A percentile compares a stretch with the other conserved stretches of the same genome.
phyloP scores from a whole-genome alignment of 2,329 filamentous ascomycete species.

The Nemania sp. region DNA sequence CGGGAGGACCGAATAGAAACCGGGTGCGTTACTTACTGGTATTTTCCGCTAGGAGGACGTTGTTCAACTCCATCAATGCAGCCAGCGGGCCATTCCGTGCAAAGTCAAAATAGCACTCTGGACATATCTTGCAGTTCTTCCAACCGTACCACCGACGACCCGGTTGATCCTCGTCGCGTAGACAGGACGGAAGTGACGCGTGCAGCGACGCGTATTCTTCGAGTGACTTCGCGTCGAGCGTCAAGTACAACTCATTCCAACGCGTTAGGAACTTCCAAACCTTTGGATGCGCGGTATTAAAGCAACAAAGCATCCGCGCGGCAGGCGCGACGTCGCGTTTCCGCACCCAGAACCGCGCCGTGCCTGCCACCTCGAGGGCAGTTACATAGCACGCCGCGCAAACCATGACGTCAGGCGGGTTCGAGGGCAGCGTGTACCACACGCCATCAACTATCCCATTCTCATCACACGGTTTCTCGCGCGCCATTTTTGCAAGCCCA shows the following conservation, averaged over 20 bases:
- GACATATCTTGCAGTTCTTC: constrained; percentile 53
- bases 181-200: constrained; percentile 48
- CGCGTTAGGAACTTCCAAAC: constrained; percentile 41
- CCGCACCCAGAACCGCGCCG: constrained; percentile 50
- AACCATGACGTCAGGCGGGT: constrained; percentile 52
- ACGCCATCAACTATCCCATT: constrained; percentile 47
- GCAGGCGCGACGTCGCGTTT: too few species aligned
- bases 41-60: too few species aligned
- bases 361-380: constrained; percentile 49
- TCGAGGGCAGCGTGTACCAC: constrained; percentile 53
- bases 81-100: too few species aligned
- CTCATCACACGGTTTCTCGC: constrained; percentile 49
- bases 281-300: constrained; percentile 52
- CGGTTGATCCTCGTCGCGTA: constrained; percentile 42
- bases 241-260: constrained; percentile 49
- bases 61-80: too few species aligned
- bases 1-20: too few species aligned
- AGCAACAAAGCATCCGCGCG: constrained; percentile 51
- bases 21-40: too few species aligned
- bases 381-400: constrained; percentile 54
- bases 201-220: constrained; percentile 49
- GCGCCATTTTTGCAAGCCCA: constrained; percentile 45
- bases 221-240: constrained; percentile 45
- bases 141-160: constrained; percentile 53
- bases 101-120: too few species aligned